Evolutionary conservation across 2,329 filamentous ascomycete species (phyloP), one percentile per base, ranked within the genome.

Genomic region (Ceratocystis harringtonii): DNA sequence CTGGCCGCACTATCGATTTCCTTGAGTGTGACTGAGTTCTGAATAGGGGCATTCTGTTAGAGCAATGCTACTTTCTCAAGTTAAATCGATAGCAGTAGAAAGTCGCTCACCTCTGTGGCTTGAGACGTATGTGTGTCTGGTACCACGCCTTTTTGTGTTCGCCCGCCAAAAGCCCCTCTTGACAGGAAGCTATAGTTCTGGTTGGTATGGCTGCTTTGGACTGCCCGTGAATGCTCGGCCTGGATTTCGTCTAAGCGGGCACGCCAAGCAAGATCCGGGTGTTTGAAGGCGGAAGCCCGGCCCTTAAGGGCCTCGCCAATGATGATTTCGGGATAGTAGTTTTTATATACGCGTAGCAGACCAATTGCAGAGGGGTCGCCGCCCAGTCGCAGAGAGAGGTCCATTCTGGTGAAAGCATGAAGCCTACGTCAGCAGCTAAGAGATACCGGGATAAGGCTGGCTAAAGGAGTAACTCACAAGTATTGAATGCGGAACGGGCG

Each of bases 271-370:
- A 78, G 77, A 72, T 92, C 87, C n/a, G 88, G 88, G 71, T 89
- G 86, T 79, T 87, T 73, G 68, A 87, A 87, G 0, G 83, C 78
- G 3, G 82, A 81, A 0, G 84, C 83, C 67, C 81, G 80, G 45
- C 83, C 83, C 64, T 79, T 78, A 36, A 84, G 81, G 3, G 82
- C 78, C 69, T 87, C 86, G 25, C 87, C 88, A 15, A 92, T 81
- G 67, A 95, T 89, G 65, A 95, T 89, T 72, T 95, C 90, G 0
- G 90, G 90, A 71, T 92, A 95, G 74, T 92, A 95, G 72, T 92
- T 90, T 72, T 94, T 94, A 77, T 87, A 95, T n/a, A 92, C 84
- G 65, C 87, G 83, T 62, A 95, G 77, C 19, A 95, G 78, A 2
- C 88, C 88, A 45, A 88, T 80, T 44, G 95, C 77, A 63, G 85